Evolutionary conservation across 257 asterid genomes (phyloP).

Genomic region (Nicotiana noctiflora): DNA sequence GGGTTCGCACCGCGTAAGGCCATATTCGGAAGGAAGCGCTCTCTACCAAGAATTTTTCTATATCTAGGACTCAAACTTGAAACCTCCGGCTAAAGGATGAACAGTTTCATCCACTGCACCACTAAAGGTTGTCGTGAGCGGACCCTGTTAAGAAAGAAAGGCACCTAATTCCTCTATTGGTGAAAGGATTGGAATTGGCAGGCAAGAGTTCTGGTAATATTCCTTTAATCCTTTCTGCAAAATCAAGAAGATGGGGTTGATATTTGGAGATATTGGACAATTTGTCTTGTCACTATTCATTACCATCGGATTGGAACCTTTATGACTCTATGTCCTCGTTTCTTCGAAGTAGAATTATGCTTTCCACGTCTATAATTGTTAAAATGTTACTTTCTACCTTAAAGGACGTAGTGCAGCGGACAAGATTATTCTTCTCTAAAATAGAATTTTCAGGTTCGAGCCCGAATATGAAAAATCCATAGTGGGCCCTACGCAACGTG

Average conservation of each 20-base stretch:
- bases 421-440: no score
- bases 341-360: not conserved
- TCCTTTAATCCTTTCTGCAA: not conserved
- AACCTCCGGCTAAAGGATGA: no score
- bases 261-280: not conserved
- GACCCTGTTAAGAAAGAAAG: not conserved
- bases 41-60: no score
- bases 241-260: not conserved
- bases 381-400: not conserved
- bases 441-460: no score
- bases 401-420: no score
- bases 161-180: conserved; percentile 12
- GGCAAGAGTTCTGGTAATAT: conserved; percentile 2
- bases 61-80: no score
- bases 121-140: no score
- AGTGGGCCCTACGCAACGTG: no score
- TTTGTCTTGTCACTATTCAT: conserved; percentile 9
- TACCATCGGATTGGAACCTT: not conserved
- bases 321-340: not conserved
- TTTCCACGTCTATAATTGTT: not conserved
- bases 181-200: not conserved
- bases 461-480: no score
- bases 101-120: no score
- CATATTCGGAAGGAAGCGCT: no score
- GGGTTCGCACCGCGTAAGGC: no score